Evolutionary conservation across 768 basidiomycete species (phyloP).

Genomic region (Hirschioporus abietinus): DNA sequence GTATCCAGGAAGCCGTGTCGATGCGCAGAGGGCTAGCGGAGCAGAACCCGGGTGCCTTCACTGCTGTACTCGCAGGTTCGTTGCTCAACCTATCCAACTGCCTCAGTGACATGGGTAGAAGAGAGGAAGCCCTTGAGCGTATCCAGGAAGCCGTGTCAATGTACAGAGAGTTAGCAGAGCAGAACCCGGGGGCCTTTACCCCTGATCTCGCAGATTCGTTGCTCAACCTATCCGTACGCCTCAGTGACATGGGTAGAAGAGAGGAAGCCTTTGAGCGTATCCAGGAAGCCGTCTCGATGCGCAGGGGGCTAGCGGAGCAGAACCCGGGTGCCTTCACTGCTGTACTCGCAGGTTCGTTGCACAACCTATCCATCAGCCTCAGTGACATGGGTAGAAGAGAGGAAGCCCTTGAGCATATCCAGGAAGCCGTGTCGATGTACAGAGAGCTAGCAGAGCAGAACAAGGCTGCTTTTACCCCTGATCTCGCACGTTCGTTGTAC

Average conservation of each 20-base stretch:
- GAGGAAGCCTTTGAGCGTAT: slow-evolving; percentile 10
- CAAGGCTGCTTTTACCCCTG: slow-evolving; percentile 8
- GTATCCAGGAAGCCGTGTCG: slow-evolving; percentile 6
- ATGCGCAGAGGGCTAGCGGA: neutral
- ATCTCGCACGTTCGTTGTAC: slow-evolving; percentile 11
- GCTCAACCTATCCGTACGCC: slow-evolving; percentile 7
- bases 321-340: neutral
- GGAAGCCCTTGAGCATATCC: slow-evolving; percentile 10
- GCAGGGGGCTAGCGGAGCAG: neutral
- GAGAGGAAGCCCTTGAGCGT: slow-evolving; percentile 9
- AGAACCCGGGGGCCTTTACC: slow-evolving; percentile 2
- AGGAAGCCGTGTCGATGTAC: slow-evolving; percentile 8
- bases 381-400: slow-evolving; percentile 9
- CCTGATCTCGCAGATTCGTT: slow-evolving; percentile 3
- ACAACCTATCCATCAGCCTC: slow-evolving; percentile 11
- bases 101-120: slow-evolving; percentile 8
- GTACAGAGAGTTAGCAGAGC: neutral
- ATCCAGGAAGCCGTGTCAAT: slow-evolving; percentile 6
- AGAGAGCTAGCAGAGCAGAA: slow-evolving; percentile 10
- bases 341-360: slow-evolving; percentile 6
- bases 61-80: slow-evolving; percentile 2
- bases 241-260: slow-evolving; percentile 5
- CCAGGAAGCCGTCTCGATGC: slow-evolving; percentile 9
- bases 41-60: slow-evolving; percentile 3
- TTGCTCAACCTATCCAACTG: slow-evolving; percentile 9